phyloP scores from a whole-genome alignment of 2,329 filamentous ascomycete genomes.

The Fusarium subglutinans region DNA sequence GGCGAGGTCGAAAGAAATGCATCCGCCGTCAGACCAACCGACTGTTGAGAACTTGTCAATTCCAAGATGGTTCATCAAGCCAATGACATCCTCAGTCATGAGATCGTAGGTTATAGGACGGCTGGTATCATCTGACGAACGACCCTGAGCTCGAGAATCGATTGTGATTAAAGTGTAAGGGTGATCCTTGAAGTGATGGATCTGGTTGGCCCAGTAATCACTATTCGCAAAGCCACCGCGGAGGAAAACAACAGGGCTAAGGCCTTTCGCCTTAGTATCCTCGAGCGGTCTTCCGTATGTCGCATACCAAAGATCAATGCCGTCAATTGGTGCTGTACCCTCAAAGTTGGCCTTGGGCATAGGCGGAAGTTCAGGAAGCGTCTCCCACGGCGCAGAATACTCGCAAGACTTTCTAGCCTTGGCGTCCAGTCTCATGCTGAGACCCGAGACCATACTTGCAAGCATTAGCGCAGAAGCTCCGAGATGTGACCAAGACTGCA shows the following conservation, averaged over 20 bases:
- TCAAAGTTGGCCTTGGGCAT: neutral
- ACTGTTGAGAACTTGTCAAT: neutral
- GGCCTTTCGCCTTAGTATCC: neutral
- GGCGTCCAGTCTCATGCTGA: neutral
- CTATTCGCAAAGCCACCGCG: neutral
- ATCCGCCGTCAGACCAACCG: neutral
- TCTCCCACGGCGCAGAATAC: neutral
- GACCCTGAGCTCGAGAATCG: neutral
- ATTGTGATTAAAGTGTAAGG: neutral
- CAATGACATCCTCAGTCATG: neutral
- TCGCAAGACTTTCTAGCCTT: neutral
- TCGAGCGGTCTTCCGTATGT: neutral
- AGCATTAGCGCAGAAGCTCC: neutral
- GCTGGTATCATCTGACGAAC: neutral
- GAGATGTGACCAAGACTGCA: neutral
- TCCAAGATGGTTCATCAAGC: neutral
- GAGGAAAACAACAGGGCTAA: neutral
- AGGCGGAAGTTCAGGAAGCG: neutral
- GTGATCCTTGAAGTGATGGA: neutral
- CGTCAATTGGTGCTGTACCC: neutral
- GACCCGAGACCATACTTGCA: neutral
- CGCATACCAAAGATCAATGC: conserved; percentile 1
- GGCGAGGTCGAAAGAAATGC: neutral
- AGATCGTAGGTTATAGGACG: neutral
- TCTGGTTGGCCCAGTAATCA: neutral